These are phyloP conservation scores for Cyberlindnera mrakii DNA, from an alignment of 805 yeast genomes.

Conservation along the genomic window DNA sequence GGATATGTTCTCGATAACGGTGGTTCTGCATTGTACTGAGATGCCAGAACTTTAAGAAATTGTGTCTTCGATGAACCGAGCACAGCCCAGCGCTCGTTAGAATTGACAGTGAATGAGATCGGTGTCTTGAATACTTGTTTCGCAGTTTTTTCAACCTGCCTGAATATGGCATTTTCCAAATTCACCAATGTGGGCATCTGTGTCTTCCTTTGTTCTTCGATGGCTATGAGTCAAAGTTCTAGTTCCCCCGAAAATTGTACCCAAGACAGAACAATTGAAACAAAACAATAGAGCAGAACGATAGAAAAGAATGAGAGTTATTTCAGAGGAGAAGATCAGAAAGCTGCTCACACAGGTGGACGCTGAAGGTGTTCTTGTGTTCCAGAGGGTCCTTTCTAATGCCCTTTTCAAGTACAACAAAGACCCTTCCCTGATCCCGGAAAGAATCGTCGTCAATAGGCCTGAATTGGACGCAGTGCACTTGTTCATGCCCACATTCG, in stretches of 20 bases:
- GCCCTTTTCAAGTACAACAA: conserved; percentile 37
- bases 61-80: conserved; percentile 50
- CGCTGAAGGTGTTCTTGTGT: conserved; percentile 23
- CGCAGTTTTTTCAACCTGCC: conserved; percentile 4
- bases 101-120: conserved; percentile 31
- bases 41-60: conserved; percentile 51
- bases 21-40: conserved; percentile 47
- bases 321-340: conserved; percentile 27
- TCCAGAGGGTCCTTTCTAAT: conserved; percentile 30
- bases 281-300: too few species aligned
- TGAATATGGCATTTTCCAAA: conserved; percentile 16
- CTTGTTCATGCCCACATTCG: conserved; percentile 62
- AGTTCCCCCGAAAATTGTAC: too few species aligned
- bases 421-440: conserved; percentile 46
- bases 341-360: conserved; percentile 25
- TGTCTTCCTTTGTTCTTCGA: too few species aligned
- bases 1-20: conserved; percentile 52
- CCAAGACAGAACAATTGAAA: too few species aligned
- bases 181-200: conserved; percentile 14
- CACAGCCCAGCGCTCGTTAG: conserved; percentile 46
- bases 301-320: conserved; percentile 26
- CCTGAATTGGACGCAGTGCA: conserved; percentile 36
- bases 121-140: conserved; percentile 33
- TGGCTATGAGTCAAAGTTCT: too few species aligned
- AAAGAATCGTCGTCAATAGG: conserved; percentile 41